Base-by-base conservation (phyloP, 1,284 basidiomycete species). In the Boletus nobilissimus region DNA sequence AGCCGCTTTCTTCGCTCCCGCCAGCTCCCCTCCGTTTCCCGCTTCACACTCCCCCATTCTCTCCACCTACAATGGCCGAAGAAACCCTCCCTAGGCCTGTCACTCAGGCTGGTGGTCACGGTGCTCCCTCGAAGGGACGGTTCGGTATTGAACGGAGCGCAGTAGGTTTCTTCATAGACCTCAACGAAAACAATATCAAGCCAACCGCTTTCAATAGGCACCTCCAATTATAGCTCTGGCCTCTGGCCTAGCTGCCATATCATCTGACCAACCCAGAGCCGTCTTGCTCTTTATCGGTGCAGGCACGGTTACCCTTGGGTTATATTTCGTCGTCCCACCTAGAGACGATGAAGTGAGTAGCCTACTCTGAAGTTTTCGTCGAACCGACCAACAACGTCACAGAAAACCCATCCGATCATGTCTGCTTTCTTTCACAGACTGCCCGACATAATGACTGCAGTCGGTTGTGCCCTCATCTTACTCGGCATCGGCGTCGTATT, bases 311-410 rank as follows among this genome's bases (percentile, higher is more conserved):
- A 29, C 51, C 29, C 1, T 70, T 19, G 48, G 48, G 32, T 39
- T 73, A 9, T 69, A 57, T 70, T 73, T 73, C 26, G 51, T 73
- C 8, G 48, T 69, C 24, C 64, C 65, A 36, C 64, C 51, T 5
- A 54, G 18, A 39, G 32, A 19, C 18, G 38, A 43, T 29, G 48
- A 57, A n/a, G 72, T 43, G 64, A 18, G 39, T 43, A 29, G 24
- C 10, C 38, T 24, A 4, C 39, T 36, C 24, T 34, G 14, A 29
- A 29, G 32, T 34, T 57, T 34, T 22, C 39, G 34, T 57, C 22
- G 39, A 34, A 16, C 32, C 38, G 16, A 43, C 32, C 10, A 34
- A 69, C 36, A 24, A 29, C 5, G 11, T 16, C n/a, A 18, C 64
- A 73, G 72, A 26, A 36, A 9, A n/a, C 51, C 5, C 72, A 57